phyloP scores from a whole-genome alignment of 1,284 basidiomycete species.

The Fistulina hepatica region DNA sequence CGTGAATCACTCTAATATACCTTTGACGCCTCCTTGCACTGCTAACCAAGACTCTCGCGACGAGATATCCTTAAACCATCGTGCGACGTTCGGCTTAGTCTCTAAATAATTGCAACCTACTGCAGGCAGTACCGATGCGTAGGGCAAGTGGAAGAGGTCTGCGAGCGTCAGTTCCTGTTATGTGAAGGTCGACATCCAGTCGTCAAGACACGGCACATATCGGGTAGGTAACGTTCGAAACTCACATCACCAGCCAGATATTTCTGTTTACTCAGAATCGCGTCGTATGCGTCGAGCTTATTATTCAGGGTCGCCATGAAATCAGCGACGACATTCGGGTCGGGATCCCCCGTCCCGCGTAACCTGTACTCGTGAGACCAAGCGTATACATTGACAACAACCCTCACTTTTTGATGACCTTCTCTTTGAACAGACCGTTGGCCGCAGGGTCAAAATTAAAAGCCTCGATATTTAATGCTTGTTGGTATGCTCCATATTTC shows the following conservation, averaged over 20 bases:
- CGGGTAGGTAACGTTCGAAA: slow-evolving; percentile 1
- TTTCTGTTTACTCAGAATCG: slow-evolving; percentile 38
- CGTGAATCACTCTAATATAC: no score
- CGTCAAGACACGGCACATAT: not conserved
- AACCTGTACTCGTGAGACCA: not conserved
- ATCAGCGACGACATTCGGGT: slow-evolving; percentile 24
- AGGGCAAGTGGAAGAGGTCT: slow-evolving; percentile 48
- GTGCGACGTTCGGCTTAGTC: slow-evolving; percentile 26
- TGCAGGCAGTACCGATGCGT: slow-evolving; percentile 23
- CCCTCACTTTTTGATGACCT: slow-evolving; percentile 34
- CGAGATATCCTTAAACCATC: slow-evolving; percentile 34
- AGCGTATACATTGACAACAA: not conserved
- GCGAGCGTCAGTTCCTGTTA: slow-evolving; percentile 37
- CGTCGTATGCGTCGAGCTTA: slow-evolving; percentile 40
- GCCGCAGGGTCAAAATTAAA: slow-evolving; percentile 40
- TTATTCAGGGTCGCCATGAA: slow-evolving; percentile 22
- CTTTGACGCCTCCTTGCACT: slow-evolving; percentile 26
- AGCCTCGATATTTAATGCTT: slow-evolving; percentile 42
- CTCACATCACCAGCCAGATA: slow-evolving; percentile 41
- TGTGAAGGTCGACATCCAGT: not conserved
- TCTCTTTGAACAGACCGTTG: slow-evolving; percentile 30
- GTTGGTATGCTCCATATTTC: slow-evolving; percentile 39
- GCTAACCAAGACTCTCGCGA: slow-evolving; percentile 28
- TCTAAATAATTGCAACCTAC: slow-evolving; percentile 23
- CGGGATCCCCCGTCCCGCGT: slow-evolving; percentile 16